Percentiles rank a stretch among this genome's conserved stretches.
phyloP scores from a whole-genome alignment of 768 basidiomycete genomes.

The Trichaptum fuscoviolaceum region DNA sequence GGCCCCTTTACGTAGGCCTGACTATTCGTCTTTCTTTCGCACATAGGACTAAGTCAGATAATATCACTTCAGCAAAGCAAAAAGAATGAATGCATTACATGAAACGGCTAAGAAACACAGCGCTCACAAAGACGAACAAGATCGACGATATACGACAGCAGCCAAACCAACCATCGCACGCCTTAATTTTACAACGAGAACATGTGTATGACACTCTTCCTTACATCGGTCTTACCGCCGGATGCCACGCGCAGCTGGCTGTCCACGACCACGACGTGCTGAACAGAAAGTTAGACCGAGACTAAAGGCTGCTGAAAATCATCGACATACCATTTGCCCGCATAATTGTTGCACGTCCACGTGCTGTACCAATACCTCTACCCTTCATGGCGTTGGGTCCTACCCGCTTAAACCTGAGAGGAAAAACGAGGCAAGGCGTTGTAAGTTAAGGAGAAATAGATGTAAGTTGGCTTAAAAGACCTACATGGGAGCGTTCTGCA shows the following conservation, averaged over 20 bases:
- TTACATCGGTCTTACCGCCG: constrained; percentile 49
- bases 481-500: constrained; percentile 98
- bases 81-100: constrained; percentile 2
- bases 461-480: constrained; percentile 25
- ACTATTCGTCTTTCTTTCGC: too few species aligned
- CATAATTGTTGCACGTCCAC: constrained; percentile 98
- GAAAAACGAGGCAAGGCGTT: not conserved
- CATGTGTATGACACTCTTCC: constrained; percentile 7
- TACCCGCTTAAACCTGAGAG: constrained; percentile 92
- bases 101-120: constrained; percentile 1
- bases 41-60: too few species aligned
- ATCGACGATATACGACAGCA: constrained; percentile 11
- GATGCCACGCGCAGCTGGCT: constrained; percentile 72
- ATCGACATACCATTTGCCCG: constrained; percentile 58
- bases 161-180: constrained; percentile 12
- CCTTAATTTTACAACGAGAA: constrained; percentile 9
- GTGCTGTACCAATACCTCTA: constrained; percentile 97
- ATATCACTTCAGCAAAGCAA: not conserved
- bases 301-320: constrained; percentile 9
- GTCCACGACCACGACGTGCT: constrained; percentile 88
- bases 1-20: too few species aligned
- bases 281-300: constrained; percentile 16
- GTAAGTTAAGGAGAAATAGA: not conserved
- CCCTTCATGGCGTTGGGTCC: constrained; percentile 99
- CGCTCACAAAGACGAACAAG: constrained; percentile 5